These are phyloP conservation scores for Magnusiomyces tetraspermus DNA, from an alignment of 1,139 yeast species.

Conservation along the genomic window DNA sequence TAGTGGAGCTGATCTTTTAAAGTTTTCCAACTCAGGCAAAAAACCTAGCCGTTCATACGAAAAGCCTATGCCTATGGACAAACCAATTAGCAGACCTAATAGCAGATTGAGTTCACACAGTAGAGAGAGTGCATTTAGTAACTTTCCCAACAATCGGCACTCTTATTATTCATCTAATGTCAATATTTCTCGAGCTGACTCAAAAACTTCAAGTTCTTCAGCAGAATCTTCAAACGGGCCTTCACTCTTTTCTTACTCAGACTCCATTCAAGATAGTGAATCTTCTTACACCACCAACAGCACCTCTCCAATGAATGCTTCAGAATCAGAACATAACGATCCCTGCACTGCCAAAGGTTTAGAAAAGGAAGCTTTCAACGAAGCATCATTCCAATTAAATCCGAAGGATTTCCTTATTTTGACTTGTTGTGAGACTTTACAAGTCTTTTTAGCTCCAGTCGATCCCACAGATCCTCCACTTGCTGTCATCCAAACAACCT, in stretches of 20 bases:
- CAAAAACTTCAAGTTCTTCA: neutral
- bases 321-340: neutral
- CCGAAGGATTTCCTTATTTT: neutral
- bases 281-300: neutral
- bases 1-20: neutral
- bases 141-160: neutral
- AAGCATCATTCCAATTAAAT: neutral
- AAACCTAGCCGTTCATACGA: neutral
- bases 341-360: neutral
- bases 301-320: neutral
- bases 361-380: neutral
- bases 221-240: neutral
- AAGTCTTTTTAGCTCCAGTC: slow-evolving; percentile 1
- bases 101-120: neutral
- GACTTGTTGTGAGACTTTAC: slow-evolving; percentile 1
- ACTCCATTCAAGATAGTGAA: neutral
- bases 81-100: neutral
- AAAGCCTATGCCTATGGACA: too few relatives aligned
- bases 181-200: slow-evolving; percentile 1
- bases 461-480: slow-evolving; percentile 1
- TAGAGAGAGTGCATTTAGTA: neutral
- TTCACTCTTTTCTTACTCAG: neutral
- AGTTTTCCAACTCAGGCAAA: neutral
- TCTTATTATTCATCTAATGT: neutral
- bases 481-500: slow-evolving; percentile 1